Base-by-base conservation (phyloP, 768 basidiomycete species). In the Cytidiella melzeri region DNA sequence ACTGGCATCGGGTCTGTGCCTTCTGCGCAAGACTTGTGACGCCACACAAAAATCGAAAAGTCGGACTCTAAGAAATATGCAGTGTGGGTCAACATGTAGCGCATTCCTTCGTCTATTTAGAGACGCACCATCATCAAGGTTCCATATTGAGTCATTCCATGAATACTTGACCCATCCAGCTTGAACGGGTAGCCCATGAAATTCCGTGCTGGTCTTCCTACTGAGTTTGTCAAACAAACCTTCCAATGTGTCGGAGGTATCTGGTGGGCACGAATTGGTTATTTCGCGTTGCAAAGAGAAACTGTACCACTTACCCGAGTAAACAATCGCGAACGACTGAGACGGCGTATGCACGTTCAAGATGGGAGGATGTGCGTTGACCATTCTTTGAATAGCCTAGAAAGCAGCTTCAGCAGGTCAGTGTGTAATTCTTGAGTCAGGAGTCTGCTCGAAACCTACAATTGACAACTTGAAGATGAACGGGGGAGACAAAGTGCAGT, bases 81-180 rank as follows among this genome's bases (percentile, higher is more conserved):
- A n/a, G n/a, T n/a, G n/a, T n/a, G n/a, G n/a, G n/a, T n/a, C n/a
- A n/a, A n/a, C n/a, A n/a, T n/a, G n/a, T n/a, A n/a, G n/a, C n/a
- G n/a, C n/a, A n/a, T n/a, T n/a, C n/a, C n/a, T n/a, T n/a, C n/a
- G n/a, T n/a, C 34, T 11, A 20, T 20, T 27, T 30, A 19, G 30
- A 15, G 41, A 53, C 57, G 15, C 45, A 87, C 92, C 92, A 60
- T 97, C 93, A 62, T 95, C 91, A 10, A 97, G 68, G 60, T 87
- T 86, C 89, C 89, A 96, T 43, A 89, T 64, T 0, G 80, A 71
- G 12, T 81, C 79, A 55, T 82, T 81, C 72, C 80, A 93, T 53
- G 87, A 79, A 62, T 97, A 97, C 59, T 92, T 91, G 42, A 95
- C 69, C 80, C 90, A 92, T 28, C 87, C 86, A 13, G 85, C 73